Evolutionary conservation across 2,329 filamentous ascomycete genomes (phyloP), one percentile per base, ranked within the genome.

Genomic region (Cadophora sp.): DNA sequence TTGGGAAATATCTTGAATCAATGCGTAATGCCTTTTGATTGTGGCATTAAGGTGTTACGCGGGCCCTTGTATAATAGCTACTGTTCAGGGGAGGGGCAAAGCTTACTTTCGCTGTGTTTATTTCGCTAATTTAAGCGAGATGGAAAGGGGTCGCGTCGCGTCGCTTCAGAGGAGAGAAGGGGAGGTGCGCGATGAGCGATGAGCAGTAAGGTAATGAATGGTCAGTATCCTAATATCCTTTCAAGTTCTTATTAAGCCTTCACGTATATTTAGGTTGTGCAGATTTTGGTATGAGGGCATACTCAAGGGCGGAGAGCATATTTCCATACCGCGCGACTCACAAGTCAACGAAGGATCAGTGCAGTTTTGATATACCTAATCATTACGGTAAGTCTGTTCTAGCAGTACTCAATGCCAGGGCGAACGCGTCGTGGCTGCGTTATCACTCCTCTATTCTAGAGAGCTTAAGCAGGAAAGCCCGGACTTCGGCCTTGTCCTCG

Each of bases 41-140:
- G 24, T 22, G 24, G 50, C 3, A 22, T 48, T 48, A 8, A n/a
- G 4, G 6, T 6, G 43, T 6, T n/a, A 22, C 19, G 43, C 5
- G 19, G 43, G 19, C 11, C 5, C 22, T 22, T 48, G n/a, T 48
- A 22, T 48, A n/a, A 48, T 48, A 9, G 19, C 43, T 48, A 6
- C 3, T 1, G 19, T 48, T 48, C 22, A 22, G 43, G 22, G 43
- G 43, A 5, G 43, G 12, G 43, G 43, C 8, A 48, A 48, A n/a
- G 22, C 19, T 48, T 14, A 9, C 19, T 59, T 40, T 59, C n/a
- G 29, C 22, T 55, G 14, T 27, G 24, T 55, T 31, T 55, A 48
- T 48, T n/a, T 48, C 40, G 43, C 43, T n/a, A 59, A 59, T 59
- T 43, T 40, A 59, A 59, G 55, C 55, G 55, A 59, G 29, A 37